Evolutionary conservation across 2,329 filamentous ascomycete species (phyloP).

Genomic region (Ustulina deusta): DNA sequence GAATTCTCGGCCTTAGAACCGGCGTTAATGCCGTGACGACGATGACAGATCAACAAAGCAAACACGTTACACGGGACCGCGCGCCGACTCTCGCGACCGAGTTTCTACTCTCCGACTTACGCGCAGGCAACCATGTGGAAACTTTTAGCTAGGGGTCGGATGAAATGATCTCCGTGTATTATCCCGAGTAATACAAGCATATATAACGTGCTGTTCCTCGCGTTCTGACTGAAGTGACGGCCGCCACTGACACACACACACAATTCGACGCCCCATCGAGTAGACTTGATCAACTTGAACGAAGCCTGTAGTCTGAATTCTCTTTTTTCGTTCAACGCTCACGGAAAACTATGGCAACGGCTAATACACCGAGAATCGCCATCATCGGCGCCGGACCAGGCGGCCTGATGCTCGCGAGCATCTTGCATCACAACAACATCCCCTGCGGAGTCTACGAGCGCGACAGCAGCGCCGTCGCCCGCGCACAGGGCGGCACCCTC

Average conservation of each 20-base stretch:
- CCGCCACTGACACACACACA: background rate
- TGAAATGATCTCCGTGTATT: background rate
- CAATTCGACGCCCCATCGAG: background rate
- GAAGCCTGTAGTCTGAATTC: background rate
- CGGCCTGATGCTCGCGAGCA: conserved; percentile 50
- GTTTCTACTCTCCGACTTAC: background rate
- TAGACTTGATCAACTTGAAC: background rate
- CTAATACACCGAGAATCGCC: conserved; percentile 44
- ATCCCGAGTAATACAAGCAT: background rate
- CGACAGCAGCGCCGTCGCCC: conserved; percentile 46
- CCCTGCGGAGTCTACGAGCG: conserved; percentile 49
- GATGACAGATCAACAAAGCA: background rate
- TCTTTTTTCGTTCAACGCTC: background rate
- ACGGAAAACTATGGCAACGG: conserved; percentile 12
- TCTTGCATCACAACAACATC: conserved; percentile 48
- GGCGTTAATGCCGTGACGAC: background rate
- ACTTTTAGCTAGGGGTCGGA: background rate
- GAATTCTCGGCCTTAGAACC: background rate
- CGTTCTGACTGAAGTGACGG: background rate
- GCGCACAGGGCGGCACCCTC: conserved; percentile 64
- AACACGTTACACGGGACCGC: background rate
- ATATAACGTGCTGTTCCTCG: conserved; percentile 9
- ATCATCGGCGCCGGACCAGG: conserved; percentile 51
- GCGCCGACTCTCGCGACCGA: background rate
- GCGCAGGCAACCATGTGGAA: background rate